A percentile compares a stretch with the other conserved stretches of the same genome.
These are phyloP conservation scores for Psilocybe subaeruginosa DNA, from an alignment of 768 basidiomycete genomes.

Conservation along the genomic window DNA sequence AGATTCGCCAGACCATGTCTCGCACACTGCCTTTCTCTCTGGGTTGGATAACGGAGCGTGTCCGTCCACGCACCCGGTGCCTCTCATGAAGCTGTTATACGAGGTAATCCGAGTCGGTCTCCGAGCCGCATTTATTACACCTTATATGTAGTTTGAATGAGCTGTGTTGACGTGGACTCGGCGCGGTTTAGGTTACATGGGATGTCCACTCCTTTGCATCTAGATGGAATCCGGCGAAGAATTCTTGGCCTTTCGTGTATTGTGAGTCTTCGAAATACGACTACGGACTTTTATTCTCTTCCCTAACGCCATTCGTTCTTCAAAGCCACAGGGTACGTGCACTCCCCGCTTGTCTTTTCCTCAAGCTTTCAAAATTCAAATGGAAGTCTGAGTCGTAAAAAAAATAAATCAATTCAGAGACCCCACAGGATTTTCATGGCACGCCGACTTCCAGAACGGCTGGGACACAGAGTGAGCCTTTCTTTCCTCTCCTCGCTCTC, in stretches of 20 bases:
- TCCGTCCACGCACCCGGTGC: conserved; percentile 37
- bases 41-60: conserved; percentile 40
- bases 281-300: no score
- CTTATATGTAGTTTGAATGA: no score
- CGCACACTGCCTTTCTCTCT: conserved; percentile 37
- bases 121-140: no score
- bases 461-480: conserved; percentile 42
- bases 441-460: conserved; percentile 52
- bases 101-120: conserved; percentile 25
- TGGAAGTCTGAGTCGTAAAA: background rate
- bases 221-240: conserved; percentile 36
- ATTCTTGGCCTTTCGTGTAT: conserved; percentile 46
- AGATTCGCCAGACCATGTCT: conserved; percentile 39
- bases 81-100: conserved; percentile 42
- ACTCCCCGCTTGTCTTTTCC: background rate
- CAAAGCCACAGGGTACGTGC: conserved; percentile 40
- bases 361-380: background rate
- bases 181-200: conserved; percentile 36
- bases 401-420: conserved; percentile 38
- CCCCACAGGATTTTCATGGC: conserved; percentile 52
- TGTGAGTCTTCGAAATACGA: conserved; percentile 10
- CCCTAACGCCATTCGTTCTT: background rate
- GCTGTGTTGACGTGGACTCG: no score
- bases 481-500: background rate
- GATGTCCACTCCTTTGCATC: conserved; percentile 34